Evolutionary conservation across 1,284 basidiomycete genomes (phyloP), one percentile per base, ranked within the genome.

Genomic region (Sphaerobolus stellatus): DNA sequence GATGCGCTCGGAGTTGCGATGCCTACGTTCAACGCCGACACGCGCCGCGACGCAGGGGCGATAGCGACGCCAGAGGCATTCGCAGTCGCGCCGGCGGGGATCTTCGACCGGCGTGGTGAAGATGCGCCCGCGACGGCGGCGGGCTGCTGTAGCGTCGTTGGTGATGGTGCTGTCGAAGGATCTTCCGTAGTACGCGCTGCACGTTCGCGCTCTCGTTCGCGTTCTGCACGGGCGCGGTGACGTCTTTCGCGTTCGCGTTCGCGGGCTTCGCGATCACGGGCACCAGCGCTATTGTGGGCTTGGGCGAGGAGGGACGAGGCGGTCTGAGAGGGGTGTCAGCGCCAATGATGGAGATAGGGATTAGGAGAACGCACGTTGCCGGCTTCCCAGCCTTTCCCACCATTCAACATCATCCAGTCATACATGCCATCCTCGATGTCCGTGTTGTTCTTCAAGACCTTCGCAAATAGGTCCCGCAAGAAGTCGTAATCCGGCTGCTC

Each of bases 401-500:
- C 82, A 71, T 98, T 97, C 57, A 99, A 77, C 47, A 94, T 68
- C 90, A 94, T 98, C 96, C 97, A 99, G 68, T 99, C 97, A 66
- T 93, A 98, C 11, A 95, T 76, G 33, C 91, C 90, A 69, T 99
- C 96, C 61, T 99, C 96, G 34, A 83, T 78, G 69, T 98, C 96
- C 57, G 91, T 91, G 1, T 86, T 72, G 51, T 87, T 93, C 78
- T 93, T 94, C 60, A 98, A 75, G 34, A 97, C 88, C 70, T 98
- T 98, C 47, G 86, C 79, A 70, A 99, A 98, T 31, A 99, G 78
- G 62, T 98, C 96, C 49, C 95, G 83, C 60, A 99, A 79, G 71
- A 98, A 99, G 68, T 98, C 95, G 65, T 99, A 99, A 72, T 99
- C 96, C 2, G 96, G 96, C 28, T 86, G 86, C 76, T 98, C 94